These are phyloP conservation scores for Dactylellina cionopaga DNA, from an alignment of 2,329 filamentous ascomycete genomes.

Conservation along the genomic window DNA sequence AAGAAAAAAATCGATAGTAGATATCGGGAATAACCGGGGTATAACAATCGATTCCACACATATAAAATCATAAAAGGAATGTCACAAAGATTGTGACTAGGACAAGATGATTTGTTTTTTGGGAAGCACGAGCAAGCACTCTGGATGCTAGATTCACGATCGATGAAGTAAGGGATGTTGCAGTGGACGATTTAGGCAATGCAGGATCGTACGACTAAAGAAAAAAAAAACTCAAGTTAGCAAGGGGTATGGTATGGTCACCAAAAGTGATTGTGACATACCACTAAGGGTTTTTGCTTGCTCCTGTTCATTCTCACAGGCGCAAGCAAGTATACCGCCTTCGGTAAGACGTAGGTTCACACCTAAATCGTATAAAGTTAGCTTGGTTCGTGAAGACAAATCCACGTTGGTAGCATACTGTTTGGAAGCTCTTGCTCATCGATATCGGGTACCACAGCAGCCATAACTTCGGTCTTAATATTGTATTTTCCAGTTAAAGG, in stretches of 20 bases:
- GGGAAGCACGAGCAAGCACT: no score
- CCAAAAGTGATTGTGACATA: slow-evolving; percentile 60
- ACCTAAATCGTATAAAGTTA: slow-evolving; percentile 45
- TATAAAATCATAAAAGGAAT: not conserved
- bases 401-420: slow-evolving; percentile 68
- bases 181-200: slow-evolving; percentile 28
- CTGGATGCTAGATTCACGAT: no score
- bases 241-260: no score
- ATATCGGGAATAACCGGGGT: not conserved
- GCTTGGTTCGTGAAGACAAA: slow-evolving; percentile 63
- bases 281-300: slow-evolving; percentile 66
- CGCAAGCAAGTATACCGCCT: slow-evolving; percentile 71
- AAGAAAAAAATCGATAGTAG: not conserved
- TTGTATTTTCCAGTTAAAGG: slow-evolving; percentile 81
- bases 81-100: no score
- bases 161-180: not conserved
- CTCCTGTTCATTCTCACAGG: slow-evolving; percentile 68
- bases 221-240: slow-evolving; percentile 10
- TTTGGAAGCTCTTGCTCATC: slow-evolving; percentile 93
- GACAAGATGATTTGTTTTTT: no score
- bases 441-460: slow-evolving; percentile 83
- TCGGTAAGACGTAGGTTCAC: slow-evolving; percentile 72
- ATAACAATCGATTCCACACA: not conserved
- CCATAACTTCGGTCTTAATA: slow-evolving; percentile 78
- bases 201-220: slow-evolving; percentile 46